These are phyloP conservation scores for Populus alba DNA, from an alignment of 345 rosid species.

Conservation along the genomic window DNA sequence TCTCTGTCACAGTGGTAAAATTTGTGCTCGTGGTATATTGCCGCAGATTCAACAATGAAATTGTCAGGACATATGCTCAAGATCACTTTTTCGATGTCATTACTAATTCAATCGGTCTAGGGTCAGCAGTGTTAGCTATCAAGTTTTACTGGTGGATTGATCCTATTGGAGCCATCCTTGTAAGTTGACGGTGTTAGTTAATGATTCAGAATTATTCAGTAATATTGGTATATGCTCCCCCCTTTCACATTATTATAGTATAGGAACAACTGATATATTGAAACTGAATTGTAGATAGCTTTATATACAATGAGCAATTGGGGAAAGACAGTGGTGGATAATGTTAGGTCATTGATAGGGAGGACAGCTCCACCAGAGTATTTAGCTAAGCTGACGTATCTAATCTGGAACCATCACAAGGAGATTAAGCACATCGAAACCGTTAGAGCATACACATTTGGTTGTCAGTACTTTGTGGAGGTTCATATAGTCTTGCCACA, in stretches of 20 bases:
- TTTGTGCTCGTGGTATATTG: constrained; percentile 37
- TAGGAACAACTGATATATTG: too few species aligned
- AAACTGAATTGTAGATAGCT: constrained; percentile 39
- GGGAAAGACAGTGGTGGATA: constrained; percentile 50
- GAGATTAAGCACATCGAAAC: constrained; percentile 47
- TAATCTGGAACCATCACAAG: constrained; percentile 51
- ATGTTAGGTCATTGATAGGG: constrained; percentile 46
- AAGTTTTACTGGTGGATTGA: constrained; percentile 55
- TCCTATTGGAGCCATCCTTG: constrained; percentile 50
- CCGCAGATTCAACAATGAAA: constrained; percentile 41
- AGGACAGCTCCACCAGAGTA: constrained; percentile 50
- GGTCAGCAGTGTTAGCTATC: constrained; percentile 44
- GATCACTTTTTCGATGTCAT: constrained; percentile 61
- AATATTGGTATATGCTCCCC: not conserved
- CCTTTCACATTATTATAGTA: too few species aligned
- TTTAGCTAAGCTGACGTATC: constrained; percentile 44
- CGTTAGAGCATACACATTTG: constrained; percentile 44
- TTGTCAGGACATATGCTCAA: constrained; percentile 47
- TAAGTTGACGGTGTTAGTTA: constrained; percentile 15
- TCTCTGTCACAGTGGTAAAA: constrained; percentile 45
- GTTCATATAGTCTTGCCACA: constrained; percentile 41
- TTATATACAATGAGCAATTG: constrained; percentile 46
- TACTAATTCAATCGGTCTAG: constrained; percentile 50
- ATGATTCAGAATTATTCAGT: not conserved
- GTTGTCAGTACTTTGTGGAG: constrained; percentile 45